Evolutionary conservation across 306 rosid genomes (phyloP).

Genomic region (Quercus mongolica): DNA sequence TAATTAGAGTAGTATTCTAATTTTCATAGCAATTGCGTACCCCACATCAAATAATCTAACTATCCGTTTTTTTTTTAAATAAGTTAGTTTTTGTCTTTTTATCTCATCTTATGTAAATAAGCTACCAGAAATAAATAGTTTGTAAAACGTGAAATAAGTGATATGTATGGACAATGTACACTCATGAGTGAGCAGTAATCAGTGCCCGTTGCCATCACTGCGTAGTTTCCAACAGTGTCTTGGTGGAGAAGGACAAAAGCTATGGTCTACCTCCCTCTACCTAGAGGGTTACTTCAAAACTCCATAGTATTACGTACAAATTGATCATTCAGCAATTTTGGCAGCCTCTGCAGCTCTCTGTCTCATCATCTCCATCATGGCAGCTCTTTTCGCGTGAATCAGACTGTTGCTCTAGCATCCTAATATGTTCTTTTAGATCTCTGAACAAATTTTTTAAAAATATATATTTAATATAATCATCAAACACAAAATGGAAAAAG

Average conservation of each 20-base stretch:
- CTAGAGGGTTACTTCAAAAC: slow-evolving; percentile 19
- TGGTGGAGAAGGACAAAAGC: slow-evolving; percentile 29
- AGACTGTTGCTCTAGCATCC: slow-evolving; percentile 91
- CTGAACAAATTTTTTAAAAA: slow-evolving; percentile 33
- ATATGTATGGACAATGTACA: accelerated
- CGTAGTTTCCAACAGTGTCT: slow-evolving; percentile 28
- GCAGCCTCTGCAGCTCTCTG: slow-evolving; percentile 97
- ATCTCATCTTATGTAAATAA: too few species aligned
- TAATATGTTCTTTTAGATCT: slow-evolving; percentile 87
- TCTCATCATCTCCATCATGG: slow-evolving; percentile 99
- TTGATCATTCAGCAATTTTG: slow-evolving; percentile 56
- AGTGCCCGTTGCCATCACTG: slow-evolving; percentile 15
- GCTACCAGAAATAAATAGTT: too few species aligned
- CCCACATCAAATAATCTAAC: too few species aligned
- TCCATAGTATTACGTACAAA: slow-evolving; percentile 32
- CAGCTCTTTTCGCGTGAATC: slow-evolving; percentile 82
- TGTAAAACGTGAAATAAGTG: too few species aligned
- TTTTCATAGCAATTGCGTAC: too few species aligned
- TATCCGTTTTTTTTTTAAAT: too few species aligned
- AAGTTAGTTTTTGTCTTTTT: too few species aligned
- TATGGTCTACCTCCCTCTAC: slow-evolving; percentile 10
- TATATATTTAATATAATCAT: not conserved
- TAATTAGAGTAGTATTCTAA: too few species aligned
- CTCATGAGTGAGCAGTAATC: too few species aligned
- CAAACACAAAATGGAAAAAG: not conserved